These are phyloP conservation scores for Selenicereus undatus DNA, from an alignment of 148 eudicot genomes.

Conservation along the genomic window DNA sequence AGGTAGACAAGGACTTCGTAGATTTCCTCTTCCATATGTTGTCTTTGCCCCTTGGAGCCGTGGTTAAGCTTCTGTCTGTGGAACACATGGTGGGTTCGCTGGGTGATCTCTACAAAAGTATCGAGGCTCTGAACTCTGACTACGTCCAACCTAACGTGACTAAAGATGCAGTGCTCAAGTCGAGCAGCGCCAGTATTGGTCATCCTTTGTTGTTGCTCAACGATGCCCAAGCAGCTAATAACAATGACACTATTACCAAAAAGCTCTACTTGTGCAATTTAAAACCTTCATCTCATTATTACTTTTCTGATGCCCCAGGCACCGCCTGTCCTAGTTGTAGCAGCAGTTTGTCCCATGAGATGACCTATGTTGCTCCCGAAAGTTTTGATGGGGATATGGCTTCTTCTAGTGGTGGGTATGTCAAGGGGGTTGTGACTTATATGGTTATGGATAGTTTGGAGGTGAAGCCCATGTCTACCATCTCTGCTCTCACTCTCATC, in stretches of 20 bases:
- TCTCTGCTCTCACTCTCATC: constrained; percentile 16
- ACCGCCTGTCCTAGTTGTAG: background rate
- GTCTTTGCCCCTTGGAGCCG: constrained; percentile 13
- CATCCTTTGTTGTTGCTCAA: background rate
- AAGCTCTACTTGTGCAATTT: background rate
- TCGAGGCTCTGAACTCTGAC: background rate
- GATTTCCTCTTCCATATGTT: constrained; percentile 26
- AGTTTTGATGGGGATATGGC: background rate
- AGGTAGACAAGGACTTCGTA: constrained; percentile 3
- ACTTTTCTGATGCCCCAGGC: too few species aligned
- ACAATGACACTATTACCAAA: too few species aligned
- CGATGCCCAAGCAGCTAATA: background rate
- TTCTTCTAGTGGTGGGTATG: constrained; percentile 15
- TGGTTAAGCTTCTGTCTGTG: background rate
- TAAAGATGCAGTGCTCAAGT: background rate
- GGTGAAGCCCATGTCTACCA: constrained; percentile 26
- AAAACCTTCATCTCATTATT: background rate
- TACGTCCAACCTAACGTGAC: background rate
- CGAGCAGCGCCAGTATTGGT: background rate
- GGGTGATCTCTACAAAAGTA: constrained; percentile 22
- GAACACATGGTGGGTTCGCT: constrained; percentile 23
- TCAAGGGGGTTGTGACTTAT: constrained; percentile 23
- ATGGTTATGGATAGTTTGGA: constrained; percentile 30
- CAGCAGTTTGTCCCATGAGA: background rate
- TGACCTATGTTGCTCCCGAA: background rate